A percentile compares a stretch with the other conserved stretches of the same genome.
Conservation (phyloP, 305 asterid species). For the Withania somnifera region DNA sequence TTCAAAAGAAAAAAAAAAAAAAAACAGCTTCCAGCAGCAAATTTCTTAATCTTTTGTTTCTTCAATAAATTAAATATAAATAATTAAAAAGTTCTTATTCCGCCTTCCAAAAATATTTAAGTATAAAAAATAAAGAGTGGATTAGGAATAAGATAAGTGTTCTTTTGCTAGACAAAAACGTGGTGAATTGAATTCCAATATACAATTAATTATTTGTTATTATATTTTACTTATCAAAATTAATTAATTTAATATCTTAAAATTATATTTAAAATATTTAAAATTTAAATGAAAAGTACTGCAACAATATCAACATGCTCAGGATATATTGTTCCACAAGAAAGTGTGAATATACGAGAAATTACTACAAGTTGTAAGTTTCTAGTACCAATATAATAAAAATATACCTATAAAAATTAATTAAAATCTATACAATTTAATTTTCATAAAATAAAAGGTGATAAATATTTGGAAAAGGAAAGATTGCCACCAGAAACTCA, state of each 20-base stretch:
- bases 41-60: not conserved
- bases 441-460: not conserved
- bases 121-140: not conserved
- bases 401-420: too few species aligned
- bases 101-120: not conserved
- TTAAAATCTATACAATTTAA: not conserved
- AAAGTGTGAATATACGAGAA: too few species aligned
- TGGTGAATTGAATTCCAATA: not conserved
- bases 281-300: too few species aligned
- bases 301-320: too few species aligned
- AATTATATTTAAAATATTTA: too few species aligned
- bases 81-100: not conserved
- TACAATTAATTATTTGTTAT: not conserved
- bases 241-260: too few species aligned
- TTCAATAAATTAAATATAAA: not conserved
- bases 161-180: not conserved
- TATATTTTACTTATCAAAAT: too few species aligned
- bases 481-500: not conserved
- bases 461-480: rapidly evolving
- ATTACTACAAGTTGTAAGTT: too few species aligned
- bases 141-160: not conserved
- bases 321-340: too few species aligned
- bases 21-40: not conserved
- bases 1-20: not conserved
- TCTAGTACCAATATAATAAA: too few species aligned